Conservation (phyloP, 1,284 basidiomycete species). For the Rhizoctonia solani region DNA sequence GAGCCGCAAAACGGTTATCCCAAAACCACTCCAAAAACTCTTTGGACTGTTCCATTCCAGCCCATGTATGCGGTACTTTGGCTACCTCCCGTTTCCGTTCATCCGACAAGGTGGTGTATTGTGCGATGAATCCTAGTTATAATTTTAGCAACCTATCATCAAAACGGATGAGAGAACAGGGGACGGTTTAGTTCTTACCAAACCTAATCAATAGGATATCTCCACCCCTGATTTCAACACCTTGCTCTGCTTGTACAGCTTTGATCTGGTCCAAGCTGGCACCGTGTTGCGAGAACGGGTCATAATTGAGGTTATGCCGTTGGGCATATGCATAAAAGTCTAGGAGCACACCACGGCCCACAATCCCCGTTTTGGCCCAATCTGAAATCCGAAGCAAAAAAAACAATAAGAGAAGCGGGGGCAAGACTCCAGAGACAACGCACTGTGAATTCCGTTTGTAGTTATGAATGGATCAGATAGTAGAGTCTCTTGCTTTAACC, state of each 20-base stretch:
- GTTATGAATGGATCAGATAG: constrained; percentile 37
- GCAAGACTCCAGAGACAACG: background rate
- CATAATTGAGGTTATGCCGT: constrained; percentile 29
- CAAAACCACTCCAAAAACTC: constrained; percentile 48
- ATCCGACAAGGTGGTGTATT: constrained; percentile 33
- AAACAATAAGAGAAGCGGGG: background rate
- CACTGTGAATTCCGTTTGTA: constrained; percentile 37
- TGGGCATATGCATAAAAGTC: constrained; percentile 45
- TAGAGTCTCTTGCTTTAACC: constrained; percentile 38
- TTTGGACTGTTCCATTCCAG: constrained; percentile 43
- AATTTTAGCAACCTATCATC: too few species aligned
- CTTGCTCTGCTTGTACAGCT: constrained; percentile 43
- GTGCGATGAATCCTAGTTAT: constrained; percentile 40
- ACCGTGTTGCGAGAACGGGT: constrained; percentile 43
- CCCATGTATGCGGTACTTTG: constrained; percentile 36
- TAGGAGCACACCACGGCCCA: constrained; percentile 48
- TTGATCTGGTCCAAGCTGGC: constrained; percentile 45
- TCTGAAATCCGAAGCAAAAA: constrained; percentile 38
- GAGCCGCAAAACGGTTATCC: constrained; percentile 51
- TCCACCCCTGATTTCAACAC: constrained; percentile 43
- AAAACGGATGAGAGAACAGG: too few species aligned
- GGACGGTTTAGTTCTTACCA: constrained; percentile 38
- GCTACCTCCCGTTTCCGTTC: constrained; percentile 39
- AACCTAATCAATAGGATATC: constrained; percentile 48
- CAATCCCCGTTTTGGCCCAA: constrained; percentile 47